A percentile compares a stretch with the other conserved stretches of the same genome.
These are phyloP conservation scores for Sporothrix humicola DNA, from an alignment of 2,329 filamentous ascomycete species.

Conservation along the genomic window DNA sequence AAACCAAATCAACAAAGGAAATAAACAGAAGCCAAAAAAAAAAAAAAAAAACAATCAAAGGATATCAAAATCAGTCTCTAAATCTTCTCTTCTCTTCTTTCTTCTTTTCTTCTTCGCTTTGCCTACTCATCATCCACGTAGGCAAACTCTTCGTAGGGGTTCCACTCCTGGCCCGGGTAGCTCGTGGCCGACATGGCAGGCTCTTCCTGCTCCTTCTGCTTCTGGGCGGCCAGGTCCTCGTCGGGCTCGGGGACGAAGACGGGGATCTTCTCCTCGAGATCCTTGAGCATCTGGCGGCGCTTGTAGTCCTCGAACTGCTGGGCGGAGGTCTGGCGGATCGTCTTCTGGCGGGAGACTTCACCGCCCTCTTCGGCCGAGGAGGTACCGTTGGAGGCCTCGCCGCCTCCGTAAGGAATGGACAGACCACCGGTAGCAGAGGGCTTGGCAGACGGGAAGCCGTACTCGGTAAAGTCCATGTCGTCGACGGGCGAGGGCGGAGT, in stretches of 20 bases:
- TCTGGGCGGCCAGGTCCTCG: constrained; percentile 40
- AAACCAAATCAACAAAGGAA: constrained; percentile 7
- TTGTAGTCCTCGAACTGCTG: constrained; percentile 52
- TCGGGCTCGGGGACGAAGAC: constrained; percentile 45
- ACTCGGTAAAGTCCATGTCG: constrained; percentile 48
- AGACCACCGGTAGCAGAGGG: constrained; percentile 34
- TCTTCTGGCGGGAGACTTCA: constrained; percentile 40
- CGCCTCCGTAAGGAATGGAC: constrained; percentile 24
- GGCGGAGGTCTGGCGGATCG: constrained; percentile 42
- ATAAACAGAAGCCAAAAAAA: not conserved
- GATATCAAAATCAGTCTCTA: constrained; percentile 23
- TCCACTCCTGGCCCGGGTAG: constrained; percentile 75
- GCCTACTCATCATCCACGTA: constrained; percentile 42
- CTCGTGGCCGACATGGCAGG: constrained; percentile 69
- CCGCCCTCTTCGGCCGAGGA: constrained; percentile 22
- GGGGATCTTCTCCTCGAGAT: constrained; percentile 62
- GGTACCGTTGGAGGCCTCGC: constrained; percentile 30
- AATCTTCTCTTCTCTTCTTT: not conserved
- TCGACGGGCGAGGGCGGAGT: constrained; percentile 48
- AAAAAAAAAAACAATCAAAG: not conserved
- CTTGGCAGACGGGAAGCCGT: constrained; percentile 33
- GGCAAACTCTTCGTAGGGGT: constrained; percentile 54
- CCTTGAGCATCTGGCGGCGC: constrained; percentile 51
- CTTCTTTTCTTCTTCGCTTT: not conserved
- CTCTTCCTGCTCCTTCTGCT: constrained; percentile 50